phyloP scores from a whole-genome alignment of 768 basidiomycete genomes.

The Imleria badia region DNA sequence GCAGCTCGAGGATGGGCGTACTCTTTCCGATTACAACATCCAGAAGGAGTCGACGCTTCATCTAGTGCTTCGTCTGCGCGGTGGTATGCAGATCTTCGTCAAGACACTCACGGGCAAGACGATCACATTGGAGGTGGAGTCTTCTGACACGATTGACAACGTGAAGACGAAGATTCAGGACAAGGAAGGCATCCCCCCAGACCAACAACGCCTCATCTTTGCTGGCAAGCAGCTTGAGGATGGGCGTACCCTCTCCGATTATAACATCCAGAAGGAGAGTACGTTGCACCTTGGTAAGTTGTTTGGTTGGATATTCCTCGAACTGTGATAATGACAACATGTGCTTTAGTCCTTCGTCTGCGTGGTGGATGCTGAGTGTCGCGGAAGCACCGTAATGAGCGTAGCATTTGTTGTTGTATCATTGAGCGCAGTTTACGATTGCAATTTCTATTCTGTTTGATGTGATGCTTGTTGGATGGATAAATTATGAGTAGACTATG shows the following conservation, averaged over 20 bases:
- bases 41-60: conserved; percentile 83
- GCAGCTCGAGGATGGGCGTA: conserved; percentile 92
- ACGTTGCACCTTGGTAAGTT: conserved; percentile 58
- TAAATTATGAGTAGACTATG: neutral
- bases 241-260: conserved; percentile 74
- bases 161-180: conserved; percentile 79
- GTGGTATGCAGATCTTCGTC: conserved; percentile 72
- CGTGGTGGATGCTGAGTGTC: conserved; percentile 64
- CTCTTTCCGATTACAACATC: conserved; percentile 77
- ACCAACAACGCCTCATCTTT: conserved; percentile 78
- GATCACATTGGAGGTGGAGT: conserved; percentile 74
- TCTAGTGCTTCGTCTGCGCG: conserved; percentile 70
- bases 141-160: conserved; percentile 74
- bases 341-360: conserved; percentile 60
- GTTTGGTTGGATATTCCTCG: neutral
- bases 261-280: conserved; percentile 74
- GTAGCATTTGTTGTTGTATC: conserved; percentile 2
- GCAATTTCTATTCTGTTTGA: neutral
- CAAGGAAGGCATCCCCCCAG: conserved; percentile 79
- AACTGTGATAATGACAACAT: neutral
- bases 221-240: conserved; percentile 81
- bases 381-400: neutral
- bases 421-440: neutral
- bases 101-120: conserved; percentile 78
- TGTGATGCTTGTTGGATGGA: neutral